Base-by-base conservation (phyloP, 2,329 filamentous ascomycete species). In the Talaromyces albobiverticillius region DNA sequence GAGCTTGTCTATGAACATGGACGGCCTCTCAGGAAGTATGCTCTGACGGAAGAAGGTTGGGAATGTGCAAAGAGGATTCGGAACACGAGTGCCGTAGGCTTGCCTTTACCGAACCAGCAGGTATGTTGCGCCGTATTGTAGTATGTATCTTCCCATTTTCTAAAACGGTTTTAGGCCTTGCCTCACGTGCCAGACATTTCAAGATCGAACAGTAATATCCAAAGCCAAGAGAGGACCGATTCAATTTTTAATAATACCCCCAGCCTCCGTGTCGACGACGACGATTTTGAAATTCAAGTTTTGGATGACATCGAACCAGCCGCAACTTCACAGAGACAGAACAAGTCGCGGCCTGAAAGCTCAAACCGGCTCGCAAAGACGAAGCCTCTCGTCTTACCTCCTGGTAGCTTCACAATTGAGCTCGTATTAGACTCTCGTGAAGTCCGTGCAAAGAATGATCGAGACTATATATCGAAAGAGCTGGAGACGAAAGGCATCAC, bases 31-130 rank as follows among this genome's bases (percentile, higher is more conserved):
- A 81, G 84, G 56, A 83, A 80, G 59, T 94, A 91, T 64, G 77
- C 79, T 2, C 72, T 94, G 32, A 90, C 88, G 0, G 88, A 92
- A 29, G 86, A 89, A 56, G 89, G 89, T 3, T 89, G 87, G 85
- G 86, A 90, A 47, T 83, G 89, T 50, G 88, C 85, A 1, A 81
- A 78, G 46, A 79, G 82, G 20, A 85, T 91, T 34, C 81, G 81
- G 46, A 76, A 79, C 54, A 81, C 48, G 26, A 46, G 48, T 32
- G 26, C 42, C 11, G 29, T 46, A 16, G 43, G 47, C 13, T 29
- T 42, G 36, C 48, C 43, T 25, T 13, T 46, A 51, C 31, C 7
- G 20, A 46, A 32, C 9, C 47, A 51, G 16, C 40, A 34, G 42
- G 45, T 55, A 51, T 25, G 42, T 22, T 6, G 8, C n/a, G 3